Conservation (phyloP, 1,284 basidiomycete species). For the Phlebopus sp. region DNA sequence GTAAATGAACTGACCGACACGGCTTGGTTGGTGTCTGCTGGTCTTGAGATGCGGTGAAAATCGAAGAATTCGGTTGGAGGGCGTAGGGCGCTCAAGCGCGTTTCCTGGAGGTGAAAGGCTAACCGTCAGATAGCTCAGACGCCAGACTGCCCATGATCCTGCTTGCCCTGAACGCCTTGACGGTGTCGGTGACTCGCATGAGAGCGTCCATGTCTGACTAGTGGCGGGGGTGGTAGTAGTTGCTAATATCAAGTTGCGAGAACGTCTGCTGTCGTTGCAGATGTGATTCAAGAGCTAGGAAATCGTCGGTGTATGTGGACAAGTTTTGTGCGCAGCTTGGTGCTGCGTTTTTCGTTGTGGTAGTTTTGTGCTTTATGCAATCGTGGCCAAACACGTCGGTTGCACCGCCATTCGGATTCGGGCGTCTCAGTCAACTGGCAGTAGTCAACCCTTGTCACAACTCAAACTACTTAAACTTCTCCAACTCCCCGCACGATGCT, state of each 20-base stretch:
- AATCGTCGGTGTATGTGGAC: neutral
- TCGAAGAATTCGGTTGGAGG: conserved; percentile 87
- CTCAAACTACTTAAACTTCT: too few species aligned
- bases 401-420: neutral
- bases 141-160: neutral
- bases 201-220: conserved; percentile 52
- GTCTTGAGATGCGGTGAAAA: conserved; percentile 82
- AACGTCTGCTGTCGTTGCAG: neutral
- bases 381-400: neutral
- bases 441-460: too few species aligned
- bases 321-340: neutral
- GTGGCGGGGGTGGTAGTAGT: neutral
- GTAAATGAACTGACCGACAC: conserved; percentile 49
- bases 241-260: neutral
- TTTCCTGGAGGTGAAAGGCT: conserved; percentile 54
- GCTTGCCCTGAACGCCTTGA: conserved; percentile 73
- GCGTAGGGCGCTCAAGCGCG: conserved; percentile 79
- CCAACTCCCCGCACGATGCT: conserved; percentile 50
- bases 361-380: neutral
- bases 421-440: too few species aligned
- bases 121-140: neutral
- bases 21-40: conserved; percentile 68
- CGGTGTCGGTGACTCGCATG: conserved; percentile 60
- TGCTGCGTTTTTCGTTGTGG: neutral
- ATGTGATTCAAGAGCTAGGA: neutral